A percentile compares a stretch with the other conserved stretches of the same genome.
phyloP scores from a whole-genome alignment of 1,139 yeast species.

The Yamadazyma mexicana region DNA sequence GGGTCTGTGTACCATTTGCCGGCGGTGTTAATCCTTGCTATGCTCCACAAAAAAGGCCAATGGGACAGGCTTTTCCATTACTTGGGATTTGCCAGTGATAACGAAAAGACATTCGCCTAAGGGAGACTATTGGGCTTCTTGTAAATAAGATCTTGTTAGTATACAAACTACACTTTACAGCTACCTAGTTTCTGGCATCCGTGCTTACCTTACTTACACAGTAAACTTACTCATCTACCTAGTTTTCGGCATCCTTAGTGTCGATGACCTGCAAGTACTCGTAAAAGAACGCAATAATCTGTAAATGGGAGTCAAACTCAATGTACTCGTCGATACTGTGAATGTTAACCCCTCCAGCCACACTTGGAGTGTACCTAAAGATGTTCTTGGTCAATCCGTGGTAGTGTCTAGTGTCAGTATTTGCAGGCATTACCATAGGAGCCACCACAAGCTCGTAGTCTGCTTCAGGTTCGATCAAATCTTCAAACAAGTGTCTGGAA shows the following conservation, averaged over 20 bases:
- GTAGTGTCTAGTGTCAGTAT: conserved; percentile 81
- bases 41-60: conserved; percentile 92
- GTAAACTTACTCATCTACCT: too few species aligned
- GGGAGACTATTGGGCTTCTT: background rate
- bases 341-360: conserved; percentile 19
- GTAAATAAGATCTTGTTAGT: background rate
- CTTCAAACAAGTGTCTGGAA: conserved; percentile 46
- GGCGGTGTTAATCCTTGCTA: conserved; percentile 82
- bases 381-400: conserved; percentile 75
- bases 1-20: conserved; percentile 95
- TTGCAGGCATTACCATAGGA: conserved; percentile 73
- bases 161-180: background rate
- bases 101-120: too few species aligned
- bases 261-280: conserved; percentile 28
- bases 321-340: conserved; percentile 46
- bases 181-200: conserved; percentile 6
- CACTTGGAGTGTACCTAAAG: conserved; percentile 58
- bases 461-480: conserved; percentile 34
- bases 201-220: too few species aligned
- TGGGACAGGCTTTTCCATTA: conserved; percentile 71
- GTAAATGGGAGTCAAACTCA: conserved; percentile 39
- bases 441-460: conserved; percentile 51
- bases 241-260: conserved; percentile 12
- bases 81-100: conserved; percentile 17
- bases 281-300: conserved; percentile 42